Conservation (phyloP, 2,329 filamentous ascomycete species). For the Colletotrichum melonis region DNA sequence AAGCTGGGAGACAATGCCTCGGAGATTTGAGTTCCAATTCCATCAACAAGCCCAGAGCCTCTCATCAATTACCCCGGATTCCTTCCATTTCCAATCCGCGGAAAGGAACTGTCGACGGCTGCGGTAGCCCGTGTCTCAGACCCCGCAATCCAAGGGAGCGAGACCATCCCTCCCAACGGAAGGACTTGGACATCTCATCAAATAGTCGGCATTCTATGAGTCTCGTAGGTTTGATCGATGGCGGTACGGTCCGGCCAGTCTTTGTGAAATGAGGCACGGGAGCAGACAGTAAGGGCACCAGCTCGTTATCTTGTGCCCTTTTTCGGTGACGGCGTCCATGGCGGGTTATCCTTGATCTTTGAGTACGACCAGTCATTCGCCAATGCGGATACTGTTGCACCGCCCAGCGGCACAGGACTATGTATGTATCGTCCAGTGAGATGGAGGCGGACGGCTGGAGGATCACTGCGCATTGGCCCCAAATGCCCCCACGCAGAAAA, state of each 20-base stretch:
- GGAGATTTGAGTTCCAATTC: not conserved
- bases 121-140: constrained; percentile 1
- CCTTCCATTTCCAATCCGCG: not conserved
- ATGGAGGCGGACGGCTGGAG: not conserved
- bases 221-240: not conserved
- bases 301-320: not conserved
- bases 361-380: not conserved
- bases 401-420: constrained; percentile 19
- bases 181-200: not conserved
- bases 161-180: not conserved
- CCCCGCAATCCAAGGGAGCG: constrained; percentile 1
- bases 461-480: not conserved
- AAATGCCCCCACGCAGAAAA: not conserved
- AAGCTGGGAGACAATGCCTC: not conserved
- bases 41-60: not conserved
- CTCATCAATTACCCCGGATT: not conserved
- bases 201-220: not conserved
- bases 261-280: not conserved
- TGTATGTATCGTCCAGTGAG: constrained; percentile 1
- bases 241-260: not conserved
- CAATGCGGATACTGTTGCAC: constrained; percentile 4
- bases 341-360: not conserved
- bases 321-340: not conserved
- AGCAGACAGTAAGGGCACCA: not conserved
- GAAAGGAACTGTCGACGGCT: not conserved